phyloP scores from a whole-genome alignment of 192 early-diverging fungal species.

The Coemansia sp. region DNA sequence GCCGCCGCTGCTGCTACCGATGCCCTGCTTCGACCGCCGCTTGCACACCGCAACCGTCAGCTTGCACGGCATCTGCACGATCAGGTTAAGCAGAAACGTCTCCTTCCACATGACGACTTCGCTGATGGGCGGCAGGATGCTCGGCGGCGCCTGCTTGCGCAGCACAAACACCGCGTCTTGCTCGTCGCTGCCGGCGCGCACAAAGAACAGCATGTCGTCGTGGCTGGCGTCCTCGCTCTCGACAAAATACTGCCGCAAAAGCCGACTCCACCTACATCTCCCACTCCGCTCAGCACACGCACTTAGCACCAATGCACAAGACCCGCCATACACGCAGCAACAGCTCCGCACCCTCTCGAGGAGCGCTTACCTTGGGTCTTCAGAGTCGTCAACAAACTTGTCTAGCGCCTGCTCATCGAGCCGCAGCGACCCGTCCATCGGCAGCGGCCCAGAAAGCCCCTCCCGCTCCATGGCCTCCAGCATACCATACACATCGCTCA shows the following conservation, averaged over 20 bases:
- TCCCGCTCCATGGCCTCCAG: conserved; percentile 49
- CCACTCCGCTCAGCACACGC: no score
- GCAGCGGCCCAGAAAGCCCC: conserved; percentile 45
- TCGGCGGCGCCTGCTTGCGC: conserved; percentile 62
- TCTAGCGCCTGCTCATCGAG: conserved; percentile 41
- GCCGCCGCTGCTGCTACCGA: no score
- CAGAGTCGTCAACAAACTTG: conserved; percentile 46
- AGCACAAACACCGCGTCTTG: conserved; percentile 81
- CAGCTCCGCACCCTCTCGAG: no score
- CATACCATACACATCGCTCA: conserved; percentile 50
- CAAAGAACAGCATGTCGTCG: conserved; percentile 88
- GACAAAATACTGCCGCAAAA: conserved; percentile 62
- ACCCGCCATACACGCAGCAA: background rate
- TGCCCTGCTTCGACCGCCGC: conserved; percentile 54
- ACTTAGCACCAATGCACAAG: background rate
- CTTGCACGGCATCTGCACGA: conserved; percentile 86
- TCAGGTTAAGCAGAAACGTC: conserved; percentile 87
- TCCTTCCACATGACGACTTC: conserved; percentile 84
- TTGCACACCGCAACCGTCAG: conserved; percentile 85
- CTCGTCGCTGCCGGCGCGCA: conserved; percentile 34
- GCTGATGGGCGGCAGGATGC: conserved; percentile 59
- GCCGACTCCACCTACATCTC: conserved; percentile 51
- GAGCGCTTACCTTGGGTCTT: conserved; percentile 51
- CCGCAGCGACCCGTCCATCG: conserved; percentile 49
- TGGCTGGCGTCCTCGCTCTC: conserved; percentile 63